Evolutionary conservation across 225 moss, liverwort and hornwort genomes (phyloP).

Genomic region (Thuidium tamariscinum): DNA sequence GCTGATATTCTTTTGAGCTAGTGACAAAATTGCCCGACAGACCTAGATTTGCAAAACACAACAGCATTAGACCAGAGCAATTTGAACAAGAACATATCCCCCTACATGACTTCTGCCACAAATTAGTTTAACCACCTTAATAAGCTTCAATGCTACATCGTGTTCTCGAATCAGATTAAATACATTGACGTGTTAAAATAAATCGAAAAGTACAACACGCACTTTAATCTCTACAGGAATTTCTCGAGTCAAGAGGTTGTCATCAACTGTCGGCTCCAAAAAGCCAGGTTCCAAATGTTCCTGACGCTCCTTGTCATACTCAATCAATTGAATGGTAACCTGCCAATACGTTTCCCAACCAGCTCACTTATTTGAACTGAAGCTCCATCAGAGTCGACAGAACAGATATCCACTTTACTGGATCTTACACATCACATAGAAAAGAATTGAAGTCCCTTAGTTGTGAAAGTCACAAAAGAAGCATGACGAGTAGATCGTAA

Average conservation of each 20-base stretch:
- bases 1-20: constrained; percentile 93
- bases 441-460: neutral
- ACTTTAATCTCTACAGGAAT: constrained; percentile 72
- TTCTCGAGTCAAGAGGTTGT: constrained; percentile 66
- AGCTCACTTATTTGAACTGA: neutral
- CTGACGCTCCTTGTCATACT: constrained; percentile 71
- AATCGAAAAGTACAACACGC: neutral
- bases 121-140: neutral
- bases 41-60: constrained; percentile 35
- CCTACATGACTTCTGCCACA: neutral
- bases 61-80: neutral
- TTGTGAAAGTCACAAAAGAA: neutral
- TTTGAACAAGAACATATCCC: neutral
- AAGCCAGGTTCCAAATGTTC: constrained; percentile 65
- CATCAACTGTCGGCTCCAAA: constrained; percentile 52
- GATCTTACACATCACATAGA: neutral
- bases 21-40: constrained; percentile 71
- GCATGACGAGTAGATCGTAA: neutral
- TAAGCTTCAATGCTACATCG: neutral
- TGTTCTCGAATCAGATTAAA: neutral
- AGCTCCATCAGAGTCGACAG: neutral
- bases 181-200: neutral
- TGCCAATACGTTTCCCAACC: constrained; percentile 8
- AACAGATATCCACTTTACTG: neutral
- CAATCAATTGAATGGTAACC: constrained; percentile 72